These are phyloP conservation scores for Nasturtium officinale DNA, from an alignment of 345 rosid genomes.

Conservation along the genomic window DNA sequence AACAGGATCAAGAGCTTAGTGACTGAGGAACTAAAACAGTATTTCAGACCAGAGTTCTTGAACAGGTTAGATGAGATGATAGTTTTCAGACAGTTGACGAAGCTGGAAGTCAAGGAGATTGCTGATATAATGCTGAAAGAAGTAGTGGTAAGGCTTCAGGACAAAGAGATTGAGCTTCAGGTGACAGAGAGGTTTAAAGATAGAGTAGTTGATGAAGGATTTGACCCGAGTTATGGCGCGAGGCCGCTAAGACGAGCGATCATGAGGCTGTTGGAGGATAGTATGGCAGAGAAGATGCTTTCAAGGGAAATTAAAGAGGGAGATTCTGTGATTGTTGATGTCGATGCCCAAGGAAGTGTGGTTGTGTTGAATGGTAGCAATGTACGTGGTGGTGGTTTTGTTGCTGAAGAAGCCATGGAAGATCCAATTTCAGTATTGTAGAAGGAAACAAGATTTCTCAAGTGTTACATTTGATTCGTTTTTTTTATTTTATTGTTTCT, in stretches of 20 bases:
- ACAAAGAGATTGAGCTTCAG: slow-evolving; percentile 85
- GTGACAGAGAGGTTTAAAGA: slow-evolving; percentile 92
- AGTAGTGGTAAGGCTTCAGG: slow-evolving; percentile 73
- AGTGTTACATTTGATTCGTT: slow-evolving; percentile 4
- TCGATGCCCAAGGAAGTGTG: slow-evolving; percentile 77
- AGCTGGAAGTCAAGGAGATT: slow-evolving; percentile 88
- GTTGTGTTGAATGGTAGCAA: slow-evolving; percentile 81
- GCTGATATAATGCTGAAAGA: slow-evolving; percentile 96
- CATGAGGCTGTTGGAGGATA: slow-evolving; percentile 92
- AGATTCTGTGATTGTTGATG: slow-evolving; percentile 88
- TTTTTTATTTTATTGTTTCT: slow-evolving; percentile 27
- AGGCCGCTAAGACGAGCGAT: slow-evolving; percentile 96
- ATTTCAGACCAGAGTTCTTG: slow-evolving; percentile 93
- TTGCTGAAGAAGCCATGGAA: slow-evolving; percentile 46
- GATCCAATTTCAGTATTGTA: slow-evolving; percentile 59
- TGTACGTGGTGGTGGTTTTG: slow-evolving; percentile 47
- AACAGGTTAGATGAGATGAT: slow-evolving; percentile 97
- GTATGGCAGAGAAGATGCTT: slow-evolving; percentile 99
- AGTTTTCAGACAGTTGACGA: slow-evolving; percentile 89
- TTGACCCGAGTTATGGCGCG: slow-evolving; percentile 94
- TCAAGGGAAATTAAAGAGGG: slow-evolving; percentile 91
- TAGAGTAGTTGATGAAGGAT: slow-evolving; percentile 94
- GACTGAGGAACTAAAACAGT: slow-evolving; percentile 86
- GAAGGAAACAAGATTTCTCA: slow-evolving; percentile 3
- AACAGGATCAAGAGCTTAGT: slow-evolving; percentile 90